These are phyloP conservation scores for Polygonum aviculare DNA, from an alignment of 148 eudicot genomes.

Conservation along the genomic window DNA sequence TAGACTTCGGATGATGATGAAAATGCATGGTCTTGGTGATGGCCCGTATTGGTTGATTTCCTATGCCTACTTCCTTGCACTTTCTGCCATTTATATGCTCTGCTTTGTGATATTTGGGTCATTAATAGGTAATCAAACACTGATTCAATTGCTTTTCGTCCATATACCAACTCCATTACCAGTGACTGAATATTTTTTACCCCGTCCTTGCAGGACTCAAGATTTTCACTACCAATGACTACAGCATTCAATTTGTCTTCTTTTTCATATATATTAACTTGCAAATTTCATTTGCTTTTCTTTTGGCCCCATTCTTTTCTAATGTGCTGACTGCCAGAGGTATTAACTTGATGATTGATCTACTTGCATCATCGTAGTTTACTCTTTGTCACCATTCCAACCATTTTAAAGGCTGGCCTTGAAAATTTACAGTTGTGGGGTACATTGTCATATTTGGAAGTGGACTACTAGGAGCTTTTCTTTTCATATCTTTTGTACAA, in stretches of 20 bases:
- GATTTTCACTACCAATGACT: conserved; percentile 56
- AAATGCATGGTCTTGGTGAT: conserved; percentile 99
- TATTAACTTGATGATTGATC: conserved; percentile 17
- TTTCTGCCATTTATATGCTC: conserved; percentile 65
- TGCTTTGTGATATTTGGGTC: conserved; percentile 82
- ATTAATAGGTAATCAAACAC: conserved; percentile 46
- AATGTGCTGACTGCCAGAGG: conserved; percentile 75
- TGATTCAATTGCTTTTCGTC: background rate
- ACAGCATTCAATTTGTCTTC: conserved; percentile 80
- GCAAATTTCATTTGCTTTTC: conserved; percentile 78
- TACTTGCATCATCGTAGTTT: no score
- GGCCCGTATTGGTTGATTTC: conserved; percentile 94
- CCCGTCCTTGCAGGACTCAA: conserved; percentile 50
- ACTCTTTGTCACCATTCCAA: no score
- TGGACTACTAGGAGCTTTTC: conserved; percentile 68
- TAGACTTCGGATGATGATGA: conserved; percentile 90
- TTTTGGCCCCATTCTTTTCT: conserved; percentile 54
- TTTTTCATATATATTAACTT: conserved; percentile 74
- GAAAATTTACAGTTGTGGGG: conserved; percentile 52
- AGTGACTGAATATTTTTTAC: background rate
- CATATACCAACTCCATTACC: no score
- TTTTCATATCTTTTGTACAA: conserved; percentile 59
- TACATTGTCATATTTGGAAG: conserved; percentile 61
- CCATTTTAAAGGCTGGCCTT: no score
- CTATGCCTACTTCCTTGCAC: conserved; percentile 72